phyloP scores from a whole-genome alignment of 1,284 basidiomycete species.

The Austropuccinia psidii region DNA sequence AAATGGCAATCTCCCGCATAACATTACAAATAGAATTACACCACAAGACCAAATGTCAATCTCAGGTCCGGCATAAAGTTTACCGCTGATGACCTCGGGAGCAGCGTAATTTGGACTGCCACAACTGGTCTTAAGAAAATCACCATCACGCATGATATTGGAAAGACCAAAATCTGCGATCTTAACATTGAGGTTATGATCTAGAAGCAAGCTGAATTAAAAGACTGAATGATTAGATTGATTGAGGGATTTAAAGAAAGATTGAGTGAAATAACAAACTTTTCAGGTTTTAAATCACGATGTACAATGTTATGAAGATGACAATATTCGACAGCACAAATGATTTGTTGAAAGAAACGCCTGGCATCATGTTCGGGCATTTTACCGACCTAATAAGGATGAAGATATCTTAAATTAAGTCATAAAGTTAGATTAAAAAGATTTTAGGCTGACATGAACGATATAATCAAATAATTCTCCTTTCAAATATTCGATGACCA shows the following conservation, averaged over 20 bases:
- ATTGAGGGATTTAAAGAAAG: neutral
- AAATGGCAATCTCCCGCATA: slow-evolving; percentile 83
- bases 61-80: slow-evolving; percentile 86
- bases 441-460: slow-evolving; percentile 56
- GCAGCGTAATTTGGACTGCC: slow-evolving; percentile 95
- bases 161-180: slow-evolving; percentile 92
- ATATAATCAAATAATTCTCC: slow-evolving; percentile 96
- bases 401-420: neutral
- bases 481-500: slow-evolving; percentile 65
- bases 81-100: slow-evolving; percentile 86
- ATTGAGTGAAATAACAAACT: slow-evolving; percentile 49
- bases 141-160: slow-evolving; percentile 87
- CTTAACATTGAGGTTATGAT: slow-evolving; percentile 61
- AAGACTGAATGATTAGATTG: slow-evolving; percentile 7
- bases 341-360: slow-evolving; percentile 91
- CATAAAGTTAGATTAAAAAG: neutral
- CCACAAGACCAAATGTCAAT: slow-evolving; percentile 98
- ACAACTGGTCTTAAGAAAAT: slow-evolving; percentile 88
- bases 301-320: slow-evolving; percentile 91
- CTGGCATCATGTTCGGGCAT: slow-evolving; percentile 78
- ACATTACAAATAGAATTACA: slow-evolving; percentile 90
- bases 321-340: slow-evolving; percentile 89
- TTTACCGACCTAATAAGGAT: slow-evolving; percentile 46
- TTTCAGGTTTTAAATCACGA: slow-evolving; percentile 91
- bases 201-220: slow-evolving; percentile 50